These are phyloP conservation scores for Verticillium klebahnii DNA, from an alignment of 2,329 filamentous ascomycete species.

Conservation along the genomic window DNA sequence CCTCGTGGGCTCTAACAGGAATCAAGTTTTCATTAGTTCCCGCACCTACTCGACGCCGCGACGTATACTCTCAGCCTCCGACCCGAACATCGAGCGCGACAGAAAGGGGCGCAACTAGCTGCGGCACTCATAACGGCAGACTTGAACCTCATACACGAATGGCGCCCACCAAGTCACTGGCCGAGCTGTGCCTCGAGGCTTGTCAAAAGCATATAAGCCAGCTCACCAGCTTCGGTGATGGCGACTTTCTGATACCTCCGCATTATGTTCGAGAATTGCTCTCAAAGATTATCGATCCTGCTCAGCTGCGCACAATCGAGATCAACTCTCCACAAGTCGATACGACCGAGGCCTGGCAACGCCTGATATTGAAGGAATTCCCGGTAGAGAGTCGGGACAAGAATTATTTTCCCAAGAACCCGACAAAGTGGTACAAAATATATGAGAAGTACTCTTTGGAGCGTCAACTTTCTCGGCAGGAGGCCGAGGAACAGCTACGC, in stretches of 20 bases:
- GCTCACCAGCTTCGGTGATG: conserved; percentile 67
- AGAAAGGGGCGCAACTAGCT: not conserved
- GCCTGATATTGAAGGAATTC: conserved; percentile 75
- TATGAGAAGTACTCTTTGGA: conserved; percentile 66
- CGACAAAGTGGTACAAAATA: conserved; percentile 70
- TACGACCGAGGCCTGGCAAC: conserved; percentile 70
- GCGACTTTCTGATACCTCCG: conserved; percentile 40
- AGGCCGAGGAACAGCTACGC: conserved; percentile 55
- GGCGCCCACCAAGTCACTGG: conserved; percentile 37
- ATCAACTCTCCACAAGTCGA: conserved; percentile 71
- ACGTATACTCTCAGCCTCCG: too few species aligned
- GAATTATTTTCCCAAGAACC: conserved; percentile 60
- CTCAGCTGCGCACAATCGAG: conserved; percentile 73
- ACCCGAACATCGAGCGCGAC: too few species aligned
- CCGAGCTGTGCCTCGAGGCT: conserved; percentile 43
- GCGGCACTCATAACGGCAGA: not conserved
- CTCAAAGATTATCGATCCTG: conserved; percentile 63
- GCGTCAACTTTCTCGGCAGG: conserved; percentile 51
- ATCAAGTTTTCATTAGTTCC: too few species aligned
- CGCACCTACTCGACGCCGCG: too few species aligned
- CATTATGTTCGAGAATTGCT: conserved; percentile 59
- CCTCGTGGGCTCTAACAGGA: too few species aligned
- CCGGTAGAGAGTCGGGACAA: conserved; percentile 57
- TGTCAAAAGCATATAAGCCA: conserved; percentile 49
- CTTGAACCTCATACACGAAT: not conserved